Evolutionary conservation across 371 early-diverging fungal species (phyloP), one percentile per base, ranked within the genome.

Genomic region (Rhizopus stolonifer): DNA sequence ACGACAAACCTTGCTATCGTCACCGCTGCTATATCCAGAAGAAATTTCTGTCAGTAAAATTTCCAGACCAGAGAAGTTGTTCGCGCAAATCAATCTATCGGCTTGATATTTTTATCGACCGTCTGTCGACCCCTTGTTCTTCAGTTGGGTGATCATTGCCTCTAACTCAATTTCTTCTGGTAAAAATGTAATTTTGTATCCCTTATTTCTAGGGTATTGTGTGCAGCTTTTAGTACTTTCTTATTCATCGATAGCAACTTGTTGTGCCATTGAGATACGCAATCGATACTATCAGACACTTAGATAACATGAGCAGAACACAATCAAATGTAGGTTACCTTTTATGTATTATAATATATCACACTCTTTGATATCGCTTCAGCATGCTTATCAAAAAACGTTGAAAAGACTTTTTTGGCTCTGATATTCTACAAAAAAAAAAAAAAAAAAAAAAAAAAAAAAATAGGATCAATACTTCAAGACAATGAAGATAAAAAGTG

Each of bases 21-120:
- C 52, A 15, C 47, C 54, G 13, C 36, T 43, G 18, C 51, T 40
- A 49, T 45, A 60, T 13, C 21, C 51, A 40, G 54, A 51, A n/a
- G 47, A 59, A 19, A 60, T 51, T 36, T 54, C 47, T n/a, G 54
- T 39, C 39, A 60, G 23, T 22, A 60, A 45, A 25, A 60, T 54
- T 54, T 50, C 61, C 7, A 45, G 13, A 18, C 4, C 22, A 29
- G 55, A 46, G 9, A 58, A 26, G 36, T 49, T 36, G 14, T 49
- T 10, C 7, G 33, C 49, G 19, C 14, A 49, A 34, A 49, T 49
- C 34, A 49, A 17, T 7, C 49, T 36, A 49, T 38, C 36, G 3
- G 36, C 49, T 14, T 49, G 33, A 23, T 36, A 49, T 14, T 49
- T 49, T 10, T 49, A 49, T 36, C 49, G 33, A 18, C 22, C 36